phyloP scores from a whole-genome alignment of 192 early-diverging fungal genomes.

The Radiomyces spectabilis region DNA sequence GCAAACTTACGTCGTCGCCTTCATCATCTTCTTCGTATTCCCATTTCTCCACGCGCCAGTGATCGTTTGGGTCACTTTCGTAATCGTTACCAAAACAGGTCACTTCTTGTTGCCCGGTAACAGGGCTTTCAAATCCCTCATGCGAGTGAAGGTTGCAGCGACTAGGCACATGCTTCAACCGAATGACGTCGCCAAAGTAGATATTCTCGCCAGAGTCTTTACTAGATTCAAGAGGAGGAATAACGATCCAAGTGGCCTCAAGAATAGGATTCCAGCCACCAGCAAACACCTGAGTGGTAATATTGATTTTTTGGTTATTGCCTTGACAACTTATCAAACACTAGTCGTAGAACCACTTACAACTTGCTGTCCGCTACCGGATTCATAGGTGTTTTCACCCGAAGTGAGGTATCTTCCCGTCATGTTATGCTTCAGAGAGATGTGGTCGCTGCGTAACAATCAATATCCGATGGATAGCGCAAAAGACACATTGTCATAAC shows the following conservation, averaged over 20 bases:
- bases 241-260: slow-evolving; percentile 44
- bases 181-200: slow-evolving; percentile 37
- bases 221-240: slow-evolving; percentile 36
- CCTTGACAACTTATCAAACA: too few species aligned
- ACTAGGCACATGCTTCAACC: slow-evolving; percentile 42
- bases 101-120: slow-evolving; percentile 49
- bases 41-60: slow-evolving; percentile 47
- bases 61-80: slow-evolving; percentile 46
- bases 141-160: slow-evolving; percentile 50
- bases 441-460: slow-evolving; percentile 22
- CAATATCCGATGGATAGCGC: too few species aligned
- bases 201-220: slow-evolving; percentile 33
- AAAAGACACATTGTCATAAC: too few species aligned
- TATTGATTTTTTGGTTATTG: too few species aligned
- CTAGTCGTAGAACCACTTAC: too few species aligned
- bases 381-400: slow-evolving; percentile 30
- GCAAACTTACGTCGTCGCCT: slow-evolving; percentile 1
- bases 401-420: slow-evolving; percentile 46
- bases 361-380: slow-evolving; percentile 49
- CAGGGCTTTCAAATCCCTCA: slow-evolving; percentile 32
- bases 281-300: too few species aligned
- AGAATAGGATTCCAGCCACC: slow-evolving; percentile 33
- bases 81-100: slow-evolving; percentile 42
- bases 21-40: slow-evolving; percentile 30
- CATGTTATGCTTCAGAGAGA: slow-evolving; percentile 50